Percentiles rank a stretch among this genome's conserved stretches.
These are phyloP conservation scores for Aspergillus ostianus DNA, from an alignment of 495 filamentous ascomycete species.

Conservation along the genomic window DNA sequence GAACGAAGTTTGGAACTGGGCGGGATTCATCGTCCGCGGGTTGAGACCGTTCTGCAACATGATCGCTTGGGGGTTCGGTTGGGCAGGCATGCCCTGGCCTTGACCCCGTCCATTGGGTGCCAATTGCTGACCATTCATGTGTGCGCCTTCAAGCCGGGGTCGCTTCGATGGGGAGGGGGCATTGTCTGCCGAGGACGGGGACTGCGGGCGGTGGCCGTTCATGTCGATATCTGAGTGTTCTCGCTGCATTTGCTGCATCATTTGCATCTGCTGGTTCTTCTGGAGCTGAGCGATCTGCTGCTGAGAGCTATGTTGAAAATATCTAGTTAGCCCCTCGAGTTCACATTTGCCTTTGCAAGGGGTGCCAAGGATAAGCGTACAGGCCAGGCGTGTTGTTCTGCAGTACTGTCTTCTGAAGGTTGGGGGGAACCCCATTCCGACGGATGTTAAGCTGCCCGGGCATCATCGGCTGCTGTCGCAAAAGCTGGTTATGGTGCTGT, in stretches of 20 bases:
- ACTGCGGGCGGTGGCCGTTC: slow-evolving; percentile 76
- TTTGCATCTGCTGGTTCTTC: slow-evolving; percentile 61
- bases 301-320: slow-evolving; percentile 28
- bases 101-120: slow-evolving; percentile 76
- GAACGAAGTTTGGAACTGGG: slow-evolving; percentile 71
- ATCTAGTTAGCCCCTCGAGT: slow-evolving; percentile 15
- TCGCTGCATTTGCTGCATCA: slow-evolving; percentile 75
- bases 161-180: slow-evolving; percentile 91
- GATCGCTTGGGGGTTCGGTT: slow-evolving; percentile 64
- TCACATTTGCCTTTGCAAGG: slow-evolving; percentile 4
- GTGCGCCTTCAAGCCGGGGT: slow-evolving; percentile 75
- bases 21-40: slow-evolving; percentile 66
- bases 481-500: slow-evolving; percentile 61
- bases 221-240: slow-evolving; percentile 86
- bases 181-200: slow-evolving; percentile 79
- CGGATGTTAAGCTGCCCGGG: slow-evolving; percentile 57
- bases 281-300: slow-evolving; percentile 64
- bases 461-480: slow-evolving; percentile 71
- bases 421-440: slow-evolving; percentile 40
- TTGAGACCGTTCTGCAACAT: slow-evolving; percentile 73
- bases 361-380: slow-evolving; percentile 28
- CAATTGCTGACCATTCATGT: slow-evolving; percentile 73
- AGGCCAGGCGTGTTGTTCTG: slow-evolving; percentile 61
- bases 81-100: slow-evolving; percentile 66
- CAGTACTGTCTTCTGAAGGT: slow-evolving; percentile 71